Evolutionary conservation across 23 red algal genomes (phyloP).

Genomic region (Gracilaria caudata): DNA sequence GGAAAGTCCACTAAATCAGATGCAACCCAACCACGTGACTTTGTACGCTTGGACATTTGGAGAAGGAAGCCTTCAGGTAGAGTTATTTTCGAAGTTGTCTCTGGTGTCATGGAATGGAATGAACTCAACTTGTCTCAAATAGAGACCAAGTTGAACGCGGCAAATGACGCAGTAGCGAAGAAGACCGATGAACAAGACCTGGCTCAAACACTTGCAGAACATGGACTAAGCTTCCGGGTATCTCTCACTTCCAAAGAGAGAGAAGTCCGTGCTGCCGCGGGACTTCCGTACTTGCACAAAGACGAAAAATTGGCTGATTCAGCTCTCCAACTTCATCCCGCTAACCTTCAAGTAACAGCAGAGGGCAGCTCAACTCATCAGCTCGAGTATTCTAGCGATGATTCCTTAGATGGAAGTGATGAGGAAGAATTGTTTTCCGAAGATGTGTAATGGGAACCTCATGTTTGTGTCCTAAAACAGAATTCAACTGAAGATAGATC

Average conservation of each 20-base stretch:
- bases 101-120: background rate
- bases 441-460: constrained; percentile 25
- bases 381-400: constrained; percentile 8
- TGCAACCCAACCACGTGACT: background rate
- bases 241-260: constrained; percentile 35
- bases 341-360: constrained; percentile 21
- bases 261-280: constrained; percentile 47
- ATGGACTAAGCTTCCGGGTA: constrained; percentile 46
- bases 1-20: background rate
- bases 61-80: constrained; percentile 51
- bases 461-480: background rate
- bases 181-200: background rate
- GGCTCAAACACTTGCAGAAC: constrained; percentile 5
- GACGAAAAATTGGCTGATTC: constrained; percentile 55
- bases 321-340: constrained; percentile 41
- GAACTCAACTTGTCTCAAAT: background rate
- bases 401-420: constrained; percentile 15
- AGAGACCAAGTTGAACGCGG: background rate
- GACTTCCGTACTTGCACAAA: constrained; percentile 38
- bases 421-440: constrained; percentile 63
- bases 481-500: background rate
- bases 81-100: constrained; percentile 32
- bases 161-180: background rate
- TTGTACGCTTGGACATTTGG: constrained; percentile 9
- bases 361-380: background rate